Evolutionary conservation across 305 asterid species (phyloP), one percentile per base, ranked within the genome.

Genomic region (Fraxinus angustifolia): DNA sequence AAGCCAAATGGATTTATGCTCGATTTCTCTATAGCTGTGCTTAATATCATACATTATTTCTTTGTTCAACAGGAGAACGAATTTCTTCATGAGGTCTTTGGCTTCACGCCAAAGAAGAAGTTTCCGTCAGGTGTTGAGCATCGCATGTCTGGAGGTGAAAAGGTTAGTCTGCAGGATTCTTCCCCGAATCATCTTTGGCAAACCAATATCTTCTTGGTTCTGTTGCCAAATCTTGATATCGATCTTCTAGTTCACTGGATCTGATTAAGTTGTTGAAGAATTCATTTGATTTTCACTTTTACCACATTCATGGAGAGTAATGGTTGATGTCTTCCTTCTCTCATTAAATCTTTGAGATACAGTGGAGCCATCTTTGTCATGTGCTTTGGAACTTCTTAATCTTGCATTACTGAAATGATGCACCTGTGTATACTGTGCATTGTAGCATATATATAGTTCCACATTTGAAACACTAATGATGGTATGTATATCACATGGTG

Each of bases 11-110:
- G 80, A 73, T 70, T 77, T 71, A 26, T 28, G 16, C 23, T 72
- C 0, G 31, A 0, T 31, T 3, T 53, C 45, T 60, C 26, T 8
- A 28, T 31, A 19, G 70, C 45, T 50, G 53, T 8, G n/a, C 72
- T 26, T 35, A 65, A 65, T 4, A 42, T 80, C 48, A 21, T 77
- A 21, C 73, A 38, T 56, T 73, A 67, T 40, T 62, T 21, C 80
- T 8, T 12, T 79, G 73, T 82, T 79, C 80, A 33, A 76, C 85
- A 94, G 98, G 97, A 35, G 40, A 35, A 35, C 40, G 40, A 88
- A 14, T 96, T 94, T 87, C 98, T 96, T 85, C 99, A 92, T 77
- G 98, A 91, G 67, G 92, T 93, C 76, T 93, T 94, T 80, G 92
- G 83, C 73, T 94, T 96, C 83, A 73, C 50, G 1, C 97, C 95